A percentile compares a stretch with the other conserved stretches of the same genome.
These are phyloP conservation scores for Calonectria henricotiae DNA, from an alignment of 2,329 filamentous ascomycete species.

Conservation along the genomic window DNA sequence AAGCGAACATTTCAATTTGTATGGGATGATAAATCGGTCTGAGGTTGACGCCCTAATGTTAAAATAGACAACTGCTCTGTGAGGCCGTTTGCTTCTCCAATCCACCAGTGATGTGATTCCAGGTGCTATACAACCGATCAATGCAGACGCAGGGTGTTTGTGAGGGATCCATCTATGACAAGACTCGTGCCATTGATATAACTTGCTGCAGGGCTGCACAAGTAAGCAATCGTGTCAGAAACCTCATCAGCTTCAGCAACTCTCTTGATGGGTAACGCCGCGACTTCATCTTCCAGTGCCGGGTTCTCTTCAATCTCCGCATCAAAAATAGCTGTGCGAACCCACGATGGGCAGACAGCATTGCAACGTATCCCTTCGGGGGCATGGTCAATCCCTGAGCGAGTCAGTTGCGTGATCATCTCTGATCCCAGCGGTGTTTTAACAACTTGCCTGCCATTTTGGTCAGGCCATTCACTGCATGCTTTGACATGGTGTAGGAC, in stretches of 20 bases:
- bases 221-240: conserved; percentile 22
- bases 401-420: not conserved
- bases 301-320: conserved; percentile 10
- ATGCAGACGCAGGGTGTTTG: conserved; percentile 1
- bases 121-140: not conserved
- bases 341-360: conserved; percentile 2
- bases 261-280: conserved; percentile 4
- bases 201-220: conserved; percentile 22
- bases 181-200: conserved; percentile 16
- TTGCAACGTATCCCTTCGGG: not conserved
- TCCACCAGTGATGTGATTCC: not conserved
- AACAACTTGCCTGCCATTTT: not conserved
- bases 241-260: conserved; percentile 18
- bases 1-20: no score
- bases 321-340: conserved; percentile 1
- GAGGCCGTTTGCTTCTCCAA: not conserved
- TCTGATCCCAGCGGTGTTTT: not conserved
- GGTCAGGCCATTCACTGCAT: not conserved
- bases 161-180: not conserved
- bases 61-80: no score
- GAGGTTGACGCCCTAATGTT: no score
- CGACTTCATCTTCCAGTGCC: not conserved
- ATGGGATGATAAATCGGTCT: no score
- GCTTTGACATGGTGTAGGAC: not conserved
- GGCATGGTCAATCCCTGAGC: not conserved